phyloP scores from a whole-genome alignment of 2,329 filamentous ascomycete species.

The Colletotrichum sp. region DNA sequence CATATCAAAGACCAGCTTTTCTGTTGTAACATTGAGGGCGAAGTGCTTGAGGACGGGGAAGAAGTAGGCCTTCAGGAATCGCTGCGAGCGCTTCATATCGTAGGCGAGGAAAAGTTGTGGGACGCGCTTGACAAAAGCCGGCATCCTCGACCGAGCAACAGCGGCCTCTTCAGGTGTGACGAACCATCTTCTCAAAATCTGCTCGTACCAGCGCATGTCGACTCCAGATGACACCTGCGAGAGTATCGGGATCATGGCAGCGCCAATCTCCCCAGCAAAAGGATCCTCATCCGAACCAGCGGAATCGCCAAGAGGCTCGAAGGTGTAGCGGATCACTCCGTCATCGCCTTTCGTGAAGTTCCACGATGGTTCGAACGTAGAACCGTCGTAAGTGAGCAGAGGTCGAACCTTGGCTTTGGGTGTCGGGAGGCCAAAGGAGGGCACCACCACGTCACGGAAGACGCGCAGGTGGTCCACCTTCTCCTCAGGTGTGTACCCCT shows the following conservation, averaged over 20 bases:
- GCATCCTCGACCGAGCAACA: background rate
- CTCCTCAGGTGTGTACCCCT: constrained; percentile 1
- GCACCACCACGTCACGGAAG: constrained; percentile 15
- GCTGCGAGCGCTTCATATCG: constrained; percentile 23
- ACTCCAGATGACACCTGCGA: constrained; percentile 1
- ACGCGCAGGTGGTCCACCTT: constrained; percentile 15
- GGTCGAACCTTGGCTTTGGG: background rate
- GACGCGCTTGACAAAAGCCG: constrained; percentile 5
- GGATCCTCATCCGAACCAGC: constrained; percentile 3
- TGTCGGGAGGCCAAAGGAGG: constrained; percentile 5
- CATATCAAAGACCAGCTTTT: constrained; percentile 23
- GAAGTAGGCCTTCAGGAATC: constrained; percentile 25
- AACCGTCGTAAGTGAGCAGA: constrained; percentile 10
- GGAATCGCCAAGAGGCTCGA: constrained; percentile 4
- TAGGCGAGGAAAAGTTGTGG: constrained; percentile 26
- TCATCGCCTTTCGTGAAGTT: constrained; percentile 9
- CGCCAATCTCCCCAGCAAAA: background rate
- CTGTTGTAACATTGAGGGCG: constrained; percentile 19
- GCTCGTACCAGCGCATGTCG: constrained; percentile 14
- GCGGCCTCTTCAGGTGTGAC: background rate
- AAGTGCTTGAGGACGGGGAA: constrained; percentile 27
- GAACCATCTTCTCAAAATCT: constrained; percentile 1
- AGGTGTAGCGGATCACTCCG: constrained; percentile 1
- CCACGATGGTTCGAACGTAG: constrained; percentile 9
- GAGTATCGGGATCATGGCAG: background rate